Evolutionary conservation across 768 basidiomycete genomes (phyloP), one percentile per base, ranked within the genome.

Genomic region (Xerocomellus dryophilus): DNA sequence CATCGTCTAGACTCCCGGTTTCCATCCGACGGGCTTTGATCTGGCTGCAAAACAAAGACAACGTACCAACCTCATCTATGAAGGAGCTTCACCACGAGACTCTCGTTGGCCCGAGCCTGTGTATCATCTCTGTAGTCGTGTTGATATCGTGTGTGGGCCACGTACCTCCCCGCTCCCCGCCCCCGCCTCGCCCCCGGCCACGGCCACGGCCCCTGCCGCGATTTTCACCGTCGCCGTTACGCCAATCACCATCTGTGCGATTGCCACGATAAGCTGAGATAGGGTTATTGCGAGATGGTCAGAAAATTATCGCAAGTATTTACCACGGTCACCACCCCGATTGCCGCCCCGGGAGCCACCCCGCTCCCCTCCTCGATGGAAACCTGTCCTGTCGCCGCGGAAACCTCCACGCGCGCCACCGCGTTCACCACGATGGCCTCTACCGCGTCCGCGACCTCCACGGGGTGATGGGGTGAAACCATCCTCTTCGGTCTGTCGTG

Each of bases 391-490:
- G 27, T 70, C 70, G 36, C 77, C 77, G 47, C 78, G 76, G 66
- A 67, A 74, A 27, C 75, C 74, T 57, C 75, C 76, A 14, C 76
- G 72, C 49, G 54, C 61, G 21, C 66, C 62, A 45, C 78, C 78
- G 47, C 76, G 74, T 52, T 73, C 75, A 45, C 76, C 75, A 43
- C 76, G 71, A 53, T 63, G 59, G 27, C 71, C 73, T 54, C 78
- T 76, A 47, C 75, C 73, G 38, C 77, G 74, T 41, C 81, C 79
- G 47, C 81, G 77, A 39, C 78, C 77, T 45, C 77, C 76, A 8
- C 81, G 69, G 5, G 43, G 25, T 15, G 78, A 65, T 49, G 74
- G 75, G 2, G 69, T 79, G 65, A 88, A 90, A 5, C 86, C 87
- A 35, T 88, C 87, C 4, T 85, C 83, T 44, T 82, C 85, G 7